A percentile compares a stretch with the other conserved stretches of the same genome.
These are phyloP conservation scores for Suillus subalutaceus DNA, from an alignment of 768 basidiomycete species.

Conservation along the genomic window DNA sequence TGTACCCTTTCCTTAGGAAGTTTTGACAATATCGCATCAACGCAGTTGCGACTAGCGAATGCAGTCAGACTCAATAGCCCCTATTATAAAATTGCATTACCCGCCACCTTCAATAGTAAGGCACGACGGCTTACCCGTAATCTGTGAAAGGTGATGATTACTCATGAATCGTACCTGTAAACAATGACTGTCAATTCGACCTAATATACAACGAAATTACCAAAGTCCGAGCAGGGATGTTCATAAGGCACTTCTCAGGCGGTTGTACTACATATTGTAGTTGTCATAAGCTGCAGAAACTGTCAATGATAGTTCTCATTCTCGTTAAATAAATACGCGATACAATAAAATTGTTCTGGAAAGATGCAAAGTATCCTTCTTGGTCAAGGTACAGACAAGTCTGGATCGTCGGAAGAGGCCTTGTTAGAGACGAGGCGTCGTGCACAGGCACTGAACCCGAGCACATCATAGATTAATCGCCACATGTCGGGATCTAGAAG, in stretches of 20 bases:
- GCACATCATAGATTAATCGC: too few species aligned
- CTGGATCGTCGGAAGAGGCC: too few species aligned
- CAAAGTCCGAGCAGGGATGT: constrained; percentile 72
- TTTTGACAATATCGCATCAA: constrained; percentile 54
- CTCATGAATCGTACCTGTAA: constrained; percentile 55
- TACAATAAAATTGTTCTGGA: too few species aligned
- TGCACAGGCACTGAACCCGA: too few species aligned
- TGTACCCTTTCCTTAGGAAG: constrained; percentile 52
- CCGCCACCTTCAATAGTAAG: too few species aligned
- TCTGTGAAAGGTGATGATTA: constrained; percentile 66
- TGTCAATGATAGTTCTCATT: not conserved
- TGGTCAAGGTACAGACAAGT: too few species aligned
- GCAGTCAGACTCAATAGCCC: too few species aligned
- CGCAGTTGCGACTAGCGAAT: constrained; percentile 58
- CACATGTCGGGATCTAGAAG: too few species aligned
- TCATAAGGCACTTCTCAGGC: constrained; percentile 47
- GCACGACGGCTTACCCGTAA: constrained; percentile 46
- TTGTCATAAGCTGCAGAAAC: constrained; percentile 68
- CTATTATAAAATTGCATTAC: too few species aligned
- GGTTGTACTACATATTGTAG: constrained; percentile 50
- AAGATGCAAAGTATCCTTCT: too few species aligned
- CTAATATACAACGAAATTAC: constrained; percentile 39
- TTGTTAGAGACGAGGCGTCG: too few species aligned
- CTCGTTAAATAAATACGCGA: too few species aligned
- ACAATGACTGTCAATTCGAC: constrained; percentile 31